A percentile compares a stretch with the other conserved stretches of the same genome.
Conservation (phyloP, 352 stramenopile species). For the Globisporangium lucens region DNA sequence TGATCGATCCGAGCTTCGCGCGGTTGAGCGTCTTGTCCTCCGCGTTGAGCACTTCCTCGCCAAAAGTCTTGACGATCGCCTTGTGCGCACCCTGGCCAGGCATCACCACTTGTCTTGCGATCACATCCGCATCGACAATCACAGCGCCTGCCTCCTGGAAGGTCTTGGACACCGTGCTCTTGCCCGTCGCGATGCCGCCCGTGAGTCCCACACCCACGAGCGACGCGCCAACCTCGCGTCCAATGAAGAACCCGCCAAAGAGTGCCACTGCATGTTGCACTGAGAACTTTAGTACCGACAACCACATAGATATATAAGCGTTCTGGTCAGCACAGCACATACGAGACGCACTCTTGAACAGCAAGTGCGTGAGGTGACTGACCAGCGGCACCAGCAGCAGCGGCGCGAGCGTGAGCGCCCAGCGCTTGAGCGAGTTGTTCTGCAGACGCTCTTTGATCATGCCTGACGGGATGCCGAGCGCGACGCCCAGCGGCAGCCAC, state of each 20-base stretch:
- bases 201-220: constrained; percentile 78
- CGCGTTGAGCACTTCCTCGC: constrained; percentile 64
- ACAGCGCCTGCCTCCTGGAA: constrained; percentile 56
- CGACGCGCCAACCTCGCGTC: constrained; percentile 46
- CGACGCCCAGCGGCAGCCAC: constrained; percentile 32
- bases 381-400: constrained; percentile 42
- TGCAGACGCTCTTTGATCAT: constrained; percentile 48
- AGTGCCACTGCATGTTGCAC: constrained; percentile 25
- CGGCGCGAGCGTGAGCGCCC: constrained; percentile 37
- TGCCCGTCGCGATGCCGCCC: constrained; percentile 81
- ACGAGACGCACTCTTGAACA: not conserved
- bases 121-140: constrained; percentile 81
- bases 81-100: constrained; percentile 71
- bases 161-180: constrained; percentile 71
- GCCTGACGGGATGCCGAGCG: constrained; percentile 43
- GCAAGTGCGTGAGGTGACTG: not conserved
- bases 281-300: constrained; percentile 29
- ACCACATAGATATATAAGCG: not conserved
- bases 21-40: constrained; percentile 78
- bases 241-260: constrained; percentile 29
- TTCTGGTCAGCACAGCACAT: not conserved
- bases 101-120: constrained; percentile 76
- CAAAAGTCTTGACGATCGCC: constrained; percentile 73
- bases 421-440: constrained; percentile 42
- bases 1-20: constrained; percentile 78